Percentiles rank a stretch among this genome's conserved stretches.
phyloP scores from a whole-genome alignment of 2,329 filamentous ascomycete species.

The Phyllosticta ampelicida region DNA sequence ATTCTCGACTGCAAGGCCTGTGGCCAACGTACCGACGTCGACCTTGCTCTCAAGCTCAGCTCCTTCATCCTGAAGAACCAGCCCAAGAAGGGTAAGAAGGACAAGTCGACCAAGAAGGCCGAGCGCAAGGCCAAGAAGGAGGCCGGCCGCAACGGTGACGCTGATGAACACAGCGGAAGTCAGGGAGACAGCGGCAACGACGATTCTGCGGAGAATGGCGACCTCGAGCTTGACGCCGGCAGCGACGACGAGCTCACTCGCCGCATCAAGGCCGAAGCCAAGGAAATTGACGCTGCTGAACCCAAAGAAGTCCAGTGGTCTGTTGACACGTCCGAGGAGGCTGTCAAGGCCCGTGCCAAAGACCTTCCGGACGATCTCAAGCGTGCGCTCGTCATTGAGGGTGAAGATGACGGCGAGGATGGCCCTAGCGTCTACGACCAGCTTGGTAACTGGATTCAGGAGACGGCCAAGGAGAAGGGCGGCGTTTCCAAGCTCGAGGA shows the following conservation, averaged over 20 bases:
- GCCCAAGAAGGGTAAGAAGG: conserved; percentile 88
- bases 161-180: conserved; percentile 38
- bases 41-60: conserved; percentile 88
- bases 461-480: conserved; percentile 59
- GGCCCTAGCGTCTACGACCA: conserved; percentile 76
- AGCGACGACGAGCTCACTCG: conserved; percentile 91
- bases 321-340: conserved; percentile 91
- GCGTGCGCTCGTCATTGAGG: conserved; percentile 72
- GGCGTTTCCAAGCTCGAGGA: conserved; percentile 72
- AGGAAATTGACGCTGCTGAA: conserved; percentile 61
- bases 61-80: conserved; percentile 96
- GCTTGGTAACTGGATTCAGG: conserved; percentile 85
- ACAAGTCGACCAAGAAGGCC: conserved; percentile 90
- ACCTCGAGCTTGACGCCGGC: conserved; percentile 56
- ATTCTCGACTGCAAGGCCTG: conserved; percentile 97
- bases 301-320: conserved; percentile 87
- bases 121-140: conserved; percentile 75
- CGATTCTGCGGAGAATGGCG: conserved; percentile 54
- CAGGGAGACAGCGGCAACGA: conserved; percentile 58
- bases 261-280: conserved; percentile 55
- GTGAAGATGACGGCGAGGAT: conserved; percentile 68
- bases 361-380: conserved; percentile 92
- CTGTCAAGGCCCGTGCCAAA: conserved; percentile 87
- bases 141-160: conserved; percentile 45
- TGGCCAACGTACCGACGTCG: conserved; percentile 83